Conservation (phyloP, 345 rosid species). For the Populus pruinosa region DNA sequence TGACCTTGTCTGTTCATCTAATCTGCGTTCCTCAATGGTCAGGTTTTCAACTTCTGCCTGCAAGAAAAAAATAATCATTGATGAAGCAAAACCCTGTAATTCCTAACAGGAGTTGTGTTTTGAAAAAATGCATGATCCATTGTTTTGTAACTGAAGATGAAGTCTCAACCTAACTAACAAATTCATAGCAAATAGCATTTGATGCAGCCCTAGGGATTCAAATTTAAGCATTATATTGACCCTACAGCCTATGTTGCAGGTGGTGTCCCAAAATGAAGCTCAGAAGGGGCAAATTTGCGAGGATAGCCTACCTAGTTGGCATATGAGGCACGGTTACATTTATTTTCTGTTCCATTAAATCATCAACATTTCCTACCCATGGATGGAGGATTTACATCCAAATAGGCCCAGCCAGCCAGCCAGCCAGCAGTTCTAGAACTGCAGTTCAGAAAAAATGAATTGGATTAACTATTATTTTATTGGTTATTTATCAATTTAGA, state of each 20-base stretch:
- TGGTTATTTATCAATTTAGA: not conserved
- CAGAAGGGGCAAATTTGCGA: not conserved
- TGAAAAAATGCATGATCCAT: conserved; percentile 5
- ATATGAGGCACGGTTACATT: not conserved
- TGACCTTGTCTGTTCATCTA: conserved; percentile 66
- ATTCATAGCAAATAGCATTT: not conserved
- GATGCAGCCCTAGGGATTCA: not conserved
- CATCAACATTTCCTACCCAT: not conserved
- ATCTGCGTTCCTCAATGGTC: conserved; percentile 52
- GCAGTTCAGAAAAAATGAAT: not conserved
- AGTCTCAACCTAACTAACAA: not conserved
- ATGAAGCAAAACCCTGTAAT: conserved; percentile 1
- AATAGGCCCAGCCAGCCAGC: not conserved
- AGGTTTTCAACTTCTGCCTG: conserved; percentile 86
- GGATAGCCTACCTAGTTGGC: not conserved
- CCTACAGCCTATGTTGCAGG: not conserved
- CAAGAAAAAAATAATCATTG: conserved; percentile 4
- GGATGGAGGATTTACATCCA: not conserved
- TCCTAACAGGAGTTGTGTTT: not conserved
- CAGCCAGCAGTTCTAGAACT: not conserved
- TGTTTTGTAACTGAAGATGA: not conserved
- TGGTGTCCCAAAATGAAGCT: not conserved
- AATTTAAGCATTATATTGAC: not conserved
- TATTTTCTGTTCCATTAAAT: not conserved
- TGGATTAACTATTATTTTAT: not conserved